These are phyloP conservation scores for Abelmoschus esculentus DNA, from an alignment of 345 rosid genomes.

Conservation along the genomic window DNA sequence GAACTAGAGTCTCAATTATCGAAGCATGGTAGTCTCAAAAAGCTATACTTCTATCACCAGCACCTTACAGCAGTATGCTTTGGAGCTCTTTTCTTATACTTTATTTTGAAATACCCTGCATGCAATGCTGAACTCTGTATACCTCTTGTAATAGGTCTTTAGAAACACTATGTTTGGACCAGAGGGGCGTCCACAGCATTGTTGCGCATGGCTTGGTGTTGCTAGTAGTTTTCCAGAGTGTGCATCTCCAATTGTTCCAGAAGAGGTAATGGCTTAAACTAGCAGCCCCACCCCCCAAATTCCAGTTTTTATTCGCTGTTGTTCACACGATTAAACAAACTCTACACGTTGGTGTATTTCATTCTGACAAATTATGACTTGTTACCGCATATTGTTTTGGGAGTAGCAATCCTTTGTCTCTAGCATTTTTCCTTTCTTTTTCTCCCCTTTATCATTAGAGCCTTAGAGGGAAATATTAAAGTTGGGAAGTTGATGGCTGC, in stretches of 20 bases:
- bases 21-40: slow-evolving; percentile 92
- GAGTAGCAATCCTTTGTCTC: neutral
- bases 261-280: slow-evolving; percentile 54
- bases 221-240: slow-evolving; percentile 98
- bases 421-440: too few relatives aligned
- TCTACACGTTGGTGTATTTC: neutral
- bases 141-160: slow-evolving; percentile 57
- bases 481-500: neutral
- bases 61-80: slow-evolving; percentile 80
- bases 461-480: neutral
- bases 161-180: slow-evolving; percentile 99
- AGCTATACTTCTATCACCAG: slow-evolving; percentile 86
- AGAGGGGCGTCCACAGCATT: slow-evolving; percentile 99
- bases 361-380: neutral
- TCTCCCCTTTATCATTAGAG: neutral
- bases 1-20: slow-evolving; percentile 85
- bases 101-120: slow-evolving; percentile 16
- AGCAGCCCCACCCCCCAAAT: neutral
- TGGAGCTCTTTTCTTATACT: slow-evolving; percentile 7
- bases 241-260: slow-evolving; percentile 88
- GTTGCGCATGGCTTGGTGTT: slow-evolving; percentile 99
- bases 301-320: neutral
- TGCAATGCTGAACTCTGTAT: slow-evolving; percentile 14
- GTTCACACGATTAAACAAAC: neutral
- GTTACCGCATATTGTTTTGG: neutral